A percentile compares a stretch with the other conserved stretches of the same genome.
These are phyloP conservation scores for Collybiopsis confluens DNA, from an alignment of 768 basidiomycete species.

Conservation along the genomic window DNA sequence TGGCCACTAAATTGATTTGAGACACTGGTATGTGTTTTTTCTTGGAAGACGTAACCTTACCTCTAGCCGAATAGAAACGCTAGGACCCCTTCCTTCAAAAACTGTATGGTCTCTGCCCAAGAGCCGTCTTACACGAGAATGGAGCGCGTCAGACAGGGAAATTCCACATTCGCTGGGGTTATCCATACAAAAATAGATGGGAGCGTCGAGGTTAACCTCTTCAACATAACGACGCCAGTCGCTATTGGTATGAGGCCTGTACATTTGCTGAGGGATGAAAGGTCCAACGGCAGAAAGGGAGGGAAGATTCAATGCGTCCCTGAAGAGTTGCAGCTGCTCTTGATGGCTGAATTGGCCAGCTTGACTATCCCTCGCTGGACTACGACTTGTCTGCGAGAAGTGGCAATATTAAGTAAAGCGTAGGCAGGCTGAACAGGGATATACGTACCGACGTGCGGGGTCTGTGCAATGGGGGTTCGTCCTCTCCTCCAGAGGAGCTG, in stretches of 20 bases:
- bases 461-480: conserved; percentile 1
- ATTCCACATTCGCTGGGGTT: conserved; percentile 58
- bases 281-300: conserved; percentile 31
- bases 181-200: conserved; percentile 59
- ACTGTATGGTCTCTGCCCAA: conserved; percentile 58
- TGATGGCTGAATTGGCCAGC: neutral
- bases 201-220: conserved; percentile 57
- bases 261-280: conserved; percentile 70
- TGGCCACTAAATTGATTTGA: conserved; percentile 54
- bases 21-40: neutral
- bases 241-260: conserved; percentile 73
- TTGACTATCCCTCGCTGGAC: neutral
- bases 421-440: neutral
- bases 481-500: conserved; percentile 7
- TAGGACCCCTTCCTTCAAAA: conserved; percentile 71
- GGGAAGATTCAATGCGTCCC: conserved; percentile 34
- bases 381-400: neutral
- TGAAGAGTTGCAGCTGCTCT: conserved; percentile 43
- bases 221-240: conserved; percentile 75
- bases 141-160: conserved; percentile 58
- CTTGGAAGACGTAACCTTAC: conserved; percentile 29
- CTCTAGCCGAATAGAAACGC: conserved; percentile 76
- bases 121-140: conserved; percentile 52
- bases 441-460: neutral
- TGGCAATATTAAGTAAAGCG: neutral